phyloP scores from a whole-genome alignment of 352 stramenopile species.

The Phytophthora hibernalis region DNA sequence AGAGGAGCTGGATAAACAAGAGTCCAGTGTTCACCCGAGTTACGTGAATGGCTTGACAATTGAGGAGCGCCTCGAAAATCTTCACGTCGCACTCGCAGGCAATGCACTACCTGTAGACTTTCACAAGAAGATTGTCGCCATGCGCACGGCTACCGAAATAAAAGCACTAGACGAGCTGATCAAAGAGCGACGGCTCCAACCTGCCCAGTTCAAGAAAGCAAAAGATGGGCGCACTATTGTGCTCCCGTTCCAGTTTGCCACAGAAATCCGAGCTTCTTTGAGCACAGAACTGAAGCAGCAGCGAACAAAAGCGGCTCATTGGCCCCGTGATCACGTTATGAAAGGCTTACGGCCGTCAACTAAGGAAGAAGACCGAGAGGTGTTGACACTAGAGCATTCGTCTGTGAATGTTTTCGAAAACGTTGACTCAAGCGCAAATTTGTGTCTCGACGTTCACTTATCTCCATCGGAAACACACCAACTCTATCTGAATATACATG shows the following conservation, averaged over 20 bases:
- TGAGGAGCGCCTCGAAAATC: conserved; percentile 53
- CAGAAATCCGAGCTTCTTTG: conserved; percentile 36
- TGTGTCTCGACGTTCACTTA: conserved; percentile 52
- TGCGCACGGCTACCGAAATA: conserved; percentile 45
- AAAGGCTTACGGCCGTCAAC: conserved; percentile 25
- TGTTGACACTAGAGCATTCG: background rate
- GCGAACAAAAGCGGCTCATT: conserved; percentile 1
- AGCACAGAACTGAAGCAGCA: conserved; percentile 28
- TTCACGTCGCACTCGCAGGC: conserved; percentile 48
- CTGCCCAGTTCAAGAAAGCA: conserved; percentile 40
- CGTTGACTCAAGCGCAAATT: conserved; percentile 12
- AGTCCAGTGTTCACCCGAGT: conserved; percentile 47
- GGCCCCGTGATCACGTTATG: conserved; percentile 26
- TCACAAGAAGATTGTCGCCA: conserved; percentile 59
- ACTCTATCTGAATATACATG: conserved; percentile 39
- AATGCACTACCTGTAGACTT: conserved; percentile 59
- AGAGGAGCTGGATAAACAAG: conserved; percentile 53
- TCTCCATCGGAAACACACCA: conserved; percentile 50
- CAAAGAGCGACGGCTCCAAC: conserved; percentile 41
- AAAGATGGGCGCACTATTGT: conserved; percentile 56
- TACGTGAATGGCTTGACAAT: conserved; percentile 59
- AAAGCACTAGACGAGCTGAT: conserved; percentile 40
- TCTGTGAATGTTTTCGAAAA: background rate
- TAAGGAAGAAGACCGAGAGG: conserved; percentile 8
- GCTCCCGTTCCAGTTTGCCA: conserved; percentile 50